phyloP scores from a whole-genome alignment of 139 green algal species.

The Trebouxia sp. region DNA sequence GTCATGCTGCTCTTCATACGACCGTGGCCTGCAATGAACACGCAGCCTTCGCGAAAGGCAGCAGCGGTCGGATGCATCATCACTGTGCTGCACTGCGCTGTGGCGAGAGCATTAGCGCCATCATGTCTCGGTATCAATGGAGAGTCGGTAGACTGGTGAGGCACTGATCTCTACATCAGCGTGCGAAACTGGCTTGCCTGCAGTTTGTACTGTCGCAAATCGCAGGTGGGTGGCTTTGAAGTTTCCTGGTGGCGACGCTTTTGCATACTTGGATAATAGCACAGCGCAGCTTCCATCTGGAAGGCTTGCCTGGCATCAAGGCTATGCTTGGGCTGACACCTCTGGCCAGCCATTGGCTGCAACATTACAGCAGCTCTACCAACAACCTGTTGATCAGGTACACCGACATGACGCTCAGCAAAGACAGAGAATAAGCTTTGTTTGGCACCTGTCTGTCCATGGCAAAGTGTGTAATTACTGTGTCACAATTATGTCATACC shows the following conservation, averaged over 20 bases:
- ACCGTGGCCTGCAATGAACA: too few species aligned
- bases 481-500: too few species aligned
- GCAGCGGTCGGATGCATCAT: too few species aligned
- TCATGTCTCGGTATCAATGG: not conserved
- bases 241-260: conserved; percentile 25
- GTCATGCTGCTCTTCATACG: too few species aligned
- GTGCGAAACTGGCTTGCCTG: not conserved
- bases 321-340: conserved; percentile 3
- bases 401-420: not conserved
- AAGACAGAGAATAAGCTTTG: too few species aligned
- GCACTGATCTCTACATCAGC: not conserved
- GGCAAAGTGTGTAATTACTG: too few species aligned
- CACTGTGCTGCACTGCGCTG: too few species aligned
- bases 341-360: not conserved
- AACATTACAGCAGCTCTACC: conserved; percentile 1
- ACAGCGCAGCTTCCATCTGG: not conserved
- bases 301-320: not conserved
- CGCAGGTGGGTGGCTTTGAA: conserved; percentile 29
- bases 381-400: not conserved
- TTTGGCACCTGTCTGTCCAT: too few species aligned
- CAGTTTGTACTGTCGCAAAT: not conserved
- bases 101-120: too few species aligned
- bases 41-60: too few species aligned
- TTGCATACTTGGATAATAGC: conserved; percentile 5
- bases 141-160: not conserved